These are phyloP conservation scores for Guillardia theta DNA, from an alignment of 78 protist genomes.

Conservation along the genomic window DNA sequence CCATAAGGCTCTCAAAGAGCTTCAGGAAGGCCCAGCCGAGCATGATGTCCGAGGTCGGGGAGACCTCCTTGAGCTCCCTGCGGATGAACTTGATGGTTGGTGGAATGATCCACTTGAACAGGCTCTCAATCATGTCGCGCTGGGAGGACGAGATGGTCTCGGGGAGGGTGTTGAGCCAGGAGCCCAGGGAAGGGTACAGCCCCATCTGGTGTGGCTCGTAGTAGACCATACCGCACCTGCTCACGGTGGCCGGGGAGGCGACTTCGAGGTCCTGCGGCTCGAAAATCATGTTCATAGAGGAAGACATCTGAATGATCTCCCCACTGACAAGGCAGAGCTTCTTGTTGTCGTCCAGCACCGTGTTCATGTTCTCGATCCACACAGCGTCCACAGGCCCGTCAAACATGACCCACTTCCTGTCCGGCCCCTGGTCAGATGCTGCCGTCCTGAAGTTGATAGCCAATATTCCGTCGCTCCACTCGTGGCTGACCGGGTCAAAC, in stretches of 20 bases:
- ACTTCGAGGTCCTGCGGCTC: slow-evolving; percentile 71
- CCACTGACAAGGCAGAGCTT: slow-evolving; percentile 52
- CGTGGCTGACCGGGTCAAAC: slow-evolving; percentile 70
- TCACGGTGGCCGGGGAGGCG: slow-evolving; percentile 91
- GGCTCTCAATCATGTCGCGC: not conserved
- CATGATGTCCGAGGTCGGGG: slow-evolving; percentile 43
- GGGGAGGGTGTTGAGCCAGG: slow-evolving; percentile 63
- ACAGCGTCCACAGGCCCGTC: slow-evolving; percentile 91
- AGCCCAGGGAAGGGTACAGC: not conserved
- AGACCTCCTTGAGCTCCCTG: not conserved
- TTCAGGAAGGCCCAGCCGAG: slow-evolving; percentile 44
- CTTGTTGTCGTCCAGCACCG: slow-evolving; percentile 69
- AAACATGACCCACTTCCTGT: slow-evolving; percentile 75
- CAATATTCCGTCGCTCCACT: slow-evolving; percentile 88
- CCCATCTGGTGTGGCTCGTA: slow-evolving; percentile 52
- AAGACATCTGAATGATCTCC: slow-evolving; percentile 62
- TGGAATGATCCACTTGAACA: slow-evolving; percentile 35
- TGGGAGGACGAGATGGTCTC: not conserved
- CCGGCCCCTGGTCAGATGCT: slow-evolving; percentile 19
- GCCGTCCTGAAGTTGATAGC: slow-evolving; percentile 46
- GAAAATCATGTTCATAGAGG: slow-evolving; percentile 68
- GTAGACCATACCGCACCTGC: slow-evolving; percentile 81
- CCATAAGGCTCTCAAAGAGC: not conserved
- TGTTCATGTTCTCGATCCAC: slow-evolving; percentile 59
- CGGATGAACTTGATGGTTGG: slow-evolving; percentile 28